Evolutionary conservation across 2,329 filamentous ascomycete species (phyloP).

Genomic region (Paecilomyces sp.): DNA sequence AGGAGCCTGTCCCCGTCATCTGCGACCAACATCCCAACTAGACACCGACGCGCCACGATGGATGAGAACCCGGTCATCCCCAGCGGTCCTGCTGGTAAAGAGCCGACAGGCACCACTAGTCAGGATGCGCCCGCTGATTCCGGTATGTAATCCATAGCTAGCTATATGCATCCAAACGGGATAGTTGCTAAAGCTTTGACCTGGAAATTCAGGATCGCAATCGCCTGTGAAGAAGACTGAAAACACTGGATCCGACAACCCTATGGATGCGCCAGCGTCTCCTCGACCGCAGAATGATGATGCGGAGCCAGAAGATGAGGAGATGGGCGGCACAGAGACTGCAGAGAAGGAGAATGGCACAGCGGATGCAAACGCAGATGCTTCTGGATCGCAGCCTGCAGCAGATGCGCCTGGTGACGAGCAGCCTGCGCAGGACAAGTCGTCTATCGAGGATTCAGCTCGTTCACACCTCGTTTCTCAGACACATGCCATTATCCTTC

Average conservation of each 20-base stretch:
- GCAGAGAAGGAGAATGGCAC: slow-evolving; percentile 39
- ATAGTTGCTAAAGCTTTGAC: not conserved
- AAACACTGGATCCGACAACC: slow-evolving; percentile 49
- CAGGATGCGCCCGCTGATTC: slow-evolving; percentile 21
- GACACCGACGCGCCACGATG: slow-evolving; percentile 23
- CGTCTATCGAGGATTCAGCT: slow-evolving; percentile 74
- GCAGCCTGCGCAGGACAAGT: slow-evolving; percentile 63
- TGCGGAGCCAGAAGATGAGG: slow-evolving; percentile 61
- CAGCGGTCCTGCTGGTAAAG: slow-evolving; percentile 20
- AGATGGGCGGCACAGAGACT: slow-evolving; percentile 63
- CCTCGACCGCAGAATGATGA: slow-evolving; percentile 56
- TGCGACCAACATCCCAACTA: slow-evolving; percentile 21
- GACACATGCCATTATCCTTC: slow-evolving; percentile 90
- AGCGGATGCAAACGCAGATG: slow-evolving; percentile 39
- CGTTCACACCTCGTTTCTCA: slow-evolving; percentile 88
- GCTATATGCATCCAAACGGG: not conserved
- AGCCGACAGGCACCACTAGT: slow-evolving; percentile 14
- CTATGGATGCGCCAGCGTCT: slow-evolving; percentile 61
- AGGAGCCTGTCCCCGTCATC: slow-evolving; percentile 22
- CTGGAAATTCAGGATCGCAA: slow-evolving; percentile 24
- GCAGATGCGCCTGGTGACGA: slow-evolving; percentile 48
- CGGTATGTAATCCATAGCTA: not conserved
- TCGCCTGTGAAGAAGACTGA: slow-evolving; percentile 24
- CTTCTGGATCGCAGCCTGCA: slow-evolving; percentile 29
- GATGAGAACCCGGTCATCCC: slow-evolving; percentile 25